Base-by-base conservation (phyloP, 2,329 filamentous ascomycete species). In the Pestalotiopsis sp. region DNA sequence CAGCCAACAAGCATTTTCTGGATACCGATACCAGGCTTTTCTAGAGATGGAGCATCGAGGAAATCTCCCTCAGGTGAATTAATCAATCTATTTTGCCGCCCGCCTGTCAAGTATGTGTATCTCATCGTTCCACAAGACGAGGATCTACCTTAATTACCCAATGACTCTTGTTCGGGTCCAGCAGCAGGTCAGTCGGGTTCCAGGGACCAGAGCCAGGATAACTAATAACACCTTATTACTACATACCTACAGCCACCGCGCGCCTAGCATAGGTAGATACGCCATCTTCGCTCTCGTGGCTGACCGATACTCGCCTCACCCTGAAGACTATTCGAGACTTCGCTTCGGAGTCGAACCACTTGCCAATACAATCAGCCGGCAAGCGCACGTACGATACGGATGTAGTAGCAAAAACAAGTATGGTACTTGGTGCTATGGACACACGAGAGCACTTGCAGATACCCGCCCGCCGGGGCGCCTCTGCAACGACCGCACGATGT, bases 31-130 rank as follows among this genome's bases (percentile, higher is more conserved):
- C 45, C 63, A 66, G 17, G 25, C 31, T 20, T 52, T 36, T 36
- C 31, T 64, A 45, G 25, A 56, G 52, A 66, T 38, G 31, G 20
- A 56, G 78, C 23, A 27, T 11, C 9, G 25, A 52, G 27, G 45
- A 57, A 66, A 66, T 66, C 63, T 66, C 63, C 63, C 63, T 66
- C 63, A 66, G 63, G 63, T 66, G 63, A 66, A 58, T 64, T 23
- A 64, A 52, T n/a, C 27, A 62, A 36, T 62, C 41, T 63, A 27
- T 63, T 14, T 38, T 38, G 60, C 17, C 23, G 25, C 23, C 57
- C 20, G 25, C 6, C 23, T 27, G 57, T 36, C 57, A 27, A 36
- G 45, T 52, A 52, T 52, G 17, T 52, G 17, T 52, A 52, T 52
- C 45, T 52, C 45, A 56, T 36, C 23, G 23, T 27, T 23, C 23